Conservation (phyloP, 371 early-diverging fungal genomes). For the Mucor mucedo region DNA sequence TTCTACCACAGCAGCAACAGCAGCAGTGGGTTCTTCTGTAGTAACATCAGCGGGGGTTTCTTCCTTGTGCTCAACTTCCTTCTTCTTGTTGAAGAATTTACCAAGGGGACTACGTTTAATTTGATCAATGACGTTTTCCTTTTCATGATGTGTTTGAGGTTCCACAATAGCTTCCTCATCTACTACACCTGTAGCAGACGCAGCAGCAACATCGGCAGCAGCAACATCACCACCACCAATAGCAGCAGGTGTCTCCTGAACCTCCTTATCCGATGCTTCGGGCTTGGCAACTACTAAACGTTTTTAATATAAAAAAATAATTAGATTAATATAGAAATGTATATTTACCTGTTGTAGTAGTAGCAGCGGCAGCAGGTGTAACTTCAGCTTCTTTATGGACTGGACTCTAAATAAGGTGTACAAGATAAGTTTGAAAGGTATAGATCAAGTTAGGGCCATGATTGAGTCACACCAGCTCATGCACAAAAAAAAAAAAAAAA, state of each 20-base stretch:
- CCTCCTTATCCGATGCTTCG: conserved; percentile 10
- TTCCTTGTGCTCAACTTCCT: conserved; percentile 29
- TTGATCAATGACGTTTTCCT: conserved; percentile 44
- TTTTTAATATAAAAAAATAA: background rate
- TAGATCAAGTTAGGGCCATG: conserved; percentile 19
- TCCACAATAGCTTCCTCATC: conserved; percentile 13
- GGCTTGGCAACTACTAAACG: conserved; percentile 1
- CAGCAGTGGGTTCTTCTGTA: conserved; percentile 14
- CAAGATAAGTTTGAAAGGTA: conserved; percentile 15
- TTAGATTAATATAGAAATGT: background rate
- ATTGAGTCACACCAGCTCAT: conserved; percentile 10
- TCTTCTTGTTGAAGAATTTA: conserved; percentile 47
- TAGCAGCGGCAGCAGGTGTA: background rate
- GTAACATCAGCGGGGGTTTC: conserved; percentile 5
- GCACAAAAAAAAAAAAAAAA: conserved; percentile 17
- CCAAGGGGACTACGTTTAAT: conserved; percentile 44
- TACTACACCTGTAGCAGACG: conserved; percentile 14
- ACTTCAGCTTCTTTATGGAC: conserved; percentile 21
- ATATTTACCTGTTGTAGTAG: conserved; percentile 15
- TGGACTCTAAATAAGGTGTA: conserved; percentile 26
- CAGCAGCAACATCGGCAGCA: background rate
- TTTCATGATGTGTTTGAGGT: conserved; percentile 14
- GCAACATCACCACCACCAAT: background rate
- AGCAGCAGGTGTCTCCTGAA: conserved; percentile 12
- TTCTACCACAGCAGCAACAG: conserved; percentile 6